Evolutionary conservation across 352 stramenopile species (phyloP).

Genomic region (Globisporangium nodosum): DNA sequence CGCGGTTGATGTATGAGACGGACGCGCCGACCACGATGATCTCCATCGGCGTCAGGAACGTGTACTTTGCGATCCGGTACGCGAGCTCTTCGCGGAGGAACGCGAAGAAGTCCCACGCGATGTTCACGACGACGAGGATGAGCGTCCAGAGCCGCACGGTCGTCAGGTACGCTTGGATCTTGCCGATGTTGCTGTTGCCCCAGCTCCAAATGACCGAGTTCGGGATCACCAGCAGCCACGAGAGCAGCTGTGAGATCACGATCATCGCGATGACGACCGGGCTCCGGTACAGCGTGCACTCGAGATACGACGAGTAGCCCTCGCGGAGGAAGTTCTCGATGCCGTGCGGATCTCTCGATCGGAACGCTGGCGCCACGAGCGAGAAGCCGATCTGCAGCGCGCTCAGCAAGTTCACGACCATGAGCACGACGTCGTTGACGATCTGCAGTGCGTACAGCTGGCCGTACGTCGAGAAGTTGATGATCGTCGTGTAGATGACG

Average conservation of each 20-base stretch:
- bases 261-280: slow-evolving; percentile 4
- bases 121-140: slow-evolving; percentile 28
- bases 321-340: slow-evolving; percentile 5
- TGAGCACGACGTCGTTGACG: slow-evolving; percentile 25
- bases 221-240: slow-evolving; percentile 40
- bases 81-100: slow-evolving; percentile 21
- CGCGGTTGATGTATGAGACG: slow-evolving; percentile 6
- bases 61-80: slow-evolving; percentile 18
- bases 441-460: slow-evolving; percentile 37
- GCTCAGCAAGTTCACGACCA: slow-evolving; percentile 24
- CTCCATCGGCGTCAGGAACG: slow-evolving; percentile 27
- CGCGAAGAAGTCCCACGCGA: slow-evolving; percentile 26
- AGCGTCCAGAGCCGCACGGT: slow-evolving; percentile 31
- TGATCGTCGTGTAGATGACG: slow-evolving; percentile 20
- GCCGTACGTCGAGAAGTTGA: slow-evolving; percentile 36
- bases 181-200: slow-evolving; percentile 10
- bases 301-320: not conserved
- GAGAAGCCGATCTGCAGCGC: not conserved
- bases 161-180: slow-evolving; percentile 26
- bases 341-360: not conserved
- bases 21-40: slow-evolving; percentile 17
- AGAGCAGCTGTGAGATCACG: slow-evolving; percentile 4
- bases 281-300: slow-evolving; percentile 16
- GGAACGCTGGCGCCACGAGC: not conserved
- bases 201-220: slow-evolving; percentile 18